phyloP scores from a whole-genome alignment of 345 rosid genomes.

The Eucalyptus guilfoylei region DNA sequence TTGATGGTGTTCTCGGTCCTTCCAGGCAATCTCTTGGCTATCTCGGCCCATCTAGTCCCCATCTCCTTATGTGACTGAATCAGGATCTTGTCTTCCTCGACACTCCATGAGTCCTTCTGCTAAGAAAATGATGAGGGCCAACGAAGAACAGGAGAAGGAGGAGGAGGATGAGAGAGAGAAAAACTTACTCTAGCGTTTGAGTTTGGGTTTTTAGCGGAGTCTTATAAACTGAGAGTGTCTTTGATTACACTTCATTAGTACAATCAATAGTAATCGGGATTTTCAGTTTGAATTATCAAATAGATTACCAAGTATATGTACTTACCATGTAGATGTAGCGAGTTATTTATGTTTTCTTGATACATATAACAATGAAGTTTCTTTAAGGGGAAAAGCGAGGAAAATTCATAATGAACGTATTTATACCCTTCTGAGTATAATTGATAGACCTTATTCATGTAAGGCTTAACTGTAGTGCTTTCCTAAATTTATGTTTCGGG shows the following conservation, averaged over 20 bases:
- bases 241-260: not conserved
- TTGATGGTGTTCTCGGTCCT: constrained; percentile 1
- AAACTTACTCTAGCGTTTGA: not conserved
- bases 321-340: not conserved
- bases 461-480: not conserved
- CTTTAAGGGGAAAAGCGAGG: not conserved
- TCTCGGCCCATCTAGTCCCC: constrained; percentile 1
- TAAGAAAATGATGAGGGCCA: not conserved
- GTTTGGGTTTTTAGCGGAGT: not conserved
- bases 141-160: not conserved
- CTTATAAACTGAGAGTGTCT: not conserved
- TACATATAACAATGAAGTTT: not conserved
- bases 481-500: not conserved
- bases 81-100: not conserved
- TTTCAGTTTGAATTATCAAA: not conserved
- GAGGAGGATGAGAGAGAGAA: not conserved
- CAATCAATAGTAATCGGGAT: not conserved
- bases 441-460: not conserved
- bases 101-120: not conserved
- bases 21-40: not conserved
- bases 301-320: not conserved
- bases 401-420: not conserved
- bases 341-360: not conserved
- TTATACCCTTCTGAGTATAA: not conserved
- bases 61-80: not conserved